Conservation (phyloP, 108 stramenopile genomes). For the Thalassiosira profunda region DNA sequence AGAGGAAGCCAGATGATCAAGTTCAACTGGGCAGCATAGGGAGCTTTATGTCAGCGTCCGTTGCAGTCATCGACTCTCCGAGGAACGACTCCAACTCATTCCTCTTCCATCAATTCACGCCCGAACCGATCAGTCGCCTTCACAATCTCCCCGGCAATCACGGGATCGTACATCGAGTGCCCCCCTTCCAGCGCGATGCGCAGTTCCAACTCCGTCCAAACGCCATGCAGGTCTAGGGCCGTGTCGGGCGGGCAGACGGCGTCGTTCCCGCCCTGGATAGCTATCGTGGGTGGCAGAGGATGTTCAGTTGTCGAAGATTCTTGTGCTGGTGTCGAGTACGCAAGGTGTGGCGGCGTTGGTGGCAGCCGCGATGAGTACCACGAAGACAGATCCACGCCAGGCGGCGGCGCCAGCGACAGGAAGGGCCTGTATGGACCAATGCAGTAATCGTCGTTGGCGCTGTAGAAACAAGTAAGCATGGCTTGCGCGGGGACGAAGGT, state of each 20-base stretch:
- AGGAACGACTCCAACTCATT: no score
- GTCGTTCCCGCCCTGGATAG: slow-evolving; percentile 75
- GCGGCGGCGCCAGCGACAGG: slow-evolving; percentile 21
- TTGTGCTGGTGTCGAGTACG: no score
- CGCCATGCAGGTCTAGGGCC: slow-evolving; percentile 64
- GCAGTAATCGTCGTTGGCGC: slow-evolving; percentile 59
- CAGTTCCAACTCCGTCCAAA: slow-evolving; percentile 68
- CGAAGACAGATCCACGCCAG: background rate
- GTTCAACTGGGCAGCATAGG: no score
- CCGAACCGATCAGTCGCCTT: slow-evolving; percentile 71
- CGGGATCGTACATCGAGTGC: slow-evolving; percentile 86
- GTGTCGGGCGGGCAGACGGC: slow-evolving; percentile 80
- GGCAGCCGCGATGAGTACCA: slow-evolving; percentile 37
- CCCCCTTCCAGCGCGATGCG: slow-evolving; percentile 62
- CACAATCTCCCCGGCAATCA: slow-evolving; percentile 65
- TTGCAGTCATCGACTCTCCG: no score
- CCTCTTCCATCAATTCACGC: slow-evolving; percentile 9
- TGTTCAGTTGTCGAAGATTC: slow-evolving; percentile 5
- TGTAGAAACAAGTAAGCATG: slow-evolving; percentile 86
- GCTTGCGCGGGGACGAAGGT: slow-evolving; percentile 67
- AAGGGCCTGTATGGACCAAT: slow-evolving; percentile 25
- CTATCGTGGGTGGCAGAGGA: slow-evolving; percentile 60
- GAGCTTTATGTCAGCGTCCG: no score
- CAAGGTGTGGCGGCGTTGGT: background rate
- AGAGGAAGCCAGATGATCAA: no score